These are phyloP conservation scores for Lantana camara DNA, from an alignment of 257 asterid genomes.

Conservation along the genomic window DNA sequence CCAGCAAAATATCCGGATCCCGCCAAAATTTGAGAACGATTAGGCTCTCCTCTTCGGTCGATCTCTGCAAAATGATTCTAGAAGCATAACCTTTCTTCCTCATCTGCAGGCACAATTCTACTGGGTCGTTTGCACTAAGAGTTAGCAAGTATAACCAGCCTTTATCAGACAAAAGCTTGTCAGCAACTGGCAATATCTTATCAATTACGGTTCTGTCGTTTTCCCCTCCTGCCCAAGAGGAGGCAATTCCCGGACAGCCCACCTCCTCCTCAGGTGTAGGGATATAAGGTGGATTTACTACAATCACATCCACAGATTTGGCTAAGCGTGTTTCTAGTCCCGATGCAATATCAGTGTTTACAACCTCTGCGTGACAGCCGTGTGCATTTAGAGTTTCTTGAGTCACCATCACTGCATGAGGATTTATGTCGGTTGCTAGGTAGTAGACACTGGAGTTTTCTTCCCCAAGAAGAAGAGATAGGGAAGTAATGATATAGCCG, in stretches of 20 bases:
- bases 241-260: constrained; percentile 72
- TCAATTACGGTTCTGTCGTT: constrained; percentile 83
- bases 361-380: constrained; percentile 68
- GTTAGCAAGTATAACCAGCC: constrained; percentile 92
- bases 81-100: constrained; percentile 83
- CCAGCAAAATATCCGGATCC: constrained; percentile 49
- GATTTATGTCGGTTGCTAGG: constrained; percentile 84
- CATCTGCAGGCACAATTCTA: constrained; percentile 75
- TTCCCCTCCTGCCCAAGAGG: constrained; percentile 97
- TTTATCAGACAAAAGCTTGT: constrained; percentile 71
- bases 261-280: constrained; percentile 98
- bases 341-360: constrained; percentile 66
- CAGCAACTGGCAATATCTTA: constrained; percentile 82
- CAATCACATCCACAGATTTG: constrained; percentile 75
- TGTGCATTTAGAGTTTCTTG: constrained; percentile 72
- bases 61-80: constrained; percentile 74
- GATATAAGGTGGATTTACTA: constrained; percentile 97
- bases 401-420: constrained; percentile 73
- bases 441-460: constrained; percentile 41
- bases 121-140: constrained; percentile 69
- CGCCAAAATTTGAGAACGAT: constrained; percentile 89
- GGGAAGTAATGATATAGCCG: constrained; percentile 84
- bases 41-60: constrained; percentile 95
- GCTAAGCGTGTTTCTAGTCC: constrained; percentile 67
- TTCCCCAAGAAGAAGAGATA: constrained; percentile 70